These are phyloP conservation scores for Leersia perrieri DNA, from an alignment of 176 grass and related monocot species.

Conservation along the genomic window DNA sequence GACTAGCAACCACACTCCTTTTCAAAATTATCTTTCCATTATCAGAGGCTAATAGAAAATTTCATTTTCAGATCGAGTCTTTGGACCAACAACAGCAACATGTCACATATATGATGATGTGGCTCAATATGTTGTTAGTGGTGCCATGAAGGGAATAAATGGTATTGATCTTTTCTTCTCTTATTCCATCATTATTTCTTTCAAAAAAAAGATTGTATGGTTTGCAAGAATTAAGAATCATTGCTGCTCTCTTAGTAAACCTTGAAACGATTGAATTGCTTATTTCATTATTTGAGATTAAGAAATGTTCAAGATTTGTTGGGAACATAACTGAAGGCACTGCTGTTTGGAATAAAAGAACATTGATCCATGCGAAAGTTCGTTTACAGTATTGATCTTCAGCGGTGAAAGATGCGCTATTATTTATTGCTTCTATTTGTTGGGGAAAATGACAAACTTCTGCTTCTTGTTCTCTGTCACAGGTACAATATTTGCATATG, in stretches of 20 bases:
- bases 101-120: slow-evolving; percentile 68
- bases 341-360: not conserved
- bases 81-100: slow-evolving; percentile 75
- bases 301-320: not conserved
- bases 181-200: not conserved
- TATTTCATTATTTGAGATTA: slow-evolving; percentile 1
- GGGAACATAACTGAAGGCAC: not conserved
- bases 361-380: not conserved
- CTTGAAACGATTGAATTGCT: not conserved
- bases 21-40: not conserved
- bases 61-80: slow-evolving; percentile 68
- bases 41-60: slow-evolving; percentile 18
- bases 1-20: not conserved
- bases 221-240: not conserved
- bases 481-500: slow-evolving; percentile 94
- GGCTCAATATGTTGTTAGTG: slow-evolving; percentile 70
- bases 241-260: not conserved
- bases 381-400: not conserved
- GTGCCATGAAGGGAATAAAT: slow-evolving; percentile 83
- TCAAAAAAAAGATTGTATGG: not conserved
- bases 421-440: not conserved
- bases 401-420: slow-evolving; percentile 1
- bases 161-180: slow-evolving; percentile 50
- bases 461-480: slow-evolving; percentile 15
- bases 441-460: not conserved